These are phyloP conservation scores for Hanseniaspora gamundiae DNA, from an alignment of 1,139 yeast genomes.

Conservation along the genomic window DNA sequence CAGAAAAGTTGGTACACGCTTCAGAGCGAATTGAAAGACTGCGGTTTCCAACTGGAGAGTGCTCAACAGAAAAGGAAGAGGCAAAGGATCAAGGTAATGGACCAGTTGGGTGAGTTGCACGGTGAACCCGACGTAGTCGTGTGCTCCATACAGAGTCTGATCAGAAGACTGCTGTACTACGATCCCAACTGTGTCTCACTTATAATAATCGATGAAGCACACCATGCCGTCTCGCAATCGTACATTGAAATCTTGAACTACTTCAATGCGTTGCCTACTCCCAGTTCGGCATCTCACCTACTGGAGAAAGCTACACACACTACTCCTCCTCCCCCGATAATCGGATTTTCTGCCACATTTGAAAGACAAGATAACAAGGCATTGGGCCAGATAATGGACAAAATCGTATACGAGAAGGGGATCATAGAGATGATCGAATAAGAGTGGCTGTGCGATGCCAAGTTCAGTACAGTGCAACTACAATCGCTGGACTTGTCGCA, in stretches of 20 bases:
- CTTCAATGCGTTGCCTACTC: conserved; percentile 38
- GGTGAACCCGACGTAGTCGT: conserved; percentile 51
- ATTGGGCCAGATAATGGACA: conserved; percentile 51
- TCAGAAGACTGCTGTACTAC: conserved; percentile 43
- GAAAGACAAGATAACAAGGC: conserved; percentile 55
- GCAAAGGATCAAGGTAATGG: background rate
- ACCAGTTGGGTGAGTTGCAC: background rate
- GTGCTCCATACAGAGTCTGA: conserved; percentile 65
- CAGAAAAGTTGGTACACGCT: conserved; percentile 24
- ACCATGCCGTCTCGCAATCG: conserved; percentile 71
- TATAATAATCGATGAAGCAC: conserved; percentile 84
- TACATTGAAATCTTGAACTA: conserved; percentile 48
- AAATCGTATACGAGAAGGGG: conserved; percentile 60
- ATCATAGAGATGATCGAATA: conserved; percentile 56
- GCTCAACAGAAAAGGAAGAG: background rate
- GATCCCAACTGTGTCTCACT: conserved; percentile 51
- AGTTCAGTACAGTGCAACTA: conserved; percentile 43
- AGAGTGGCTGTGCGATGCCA: conserved; percentile 60
- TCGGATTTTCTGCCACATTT: conserved; percentile 85
- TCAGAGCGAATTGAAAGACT: background rate
- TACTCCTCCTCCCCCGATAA: too few relatives aligned
- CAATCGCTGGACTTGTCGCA: conserved; percentile 24
- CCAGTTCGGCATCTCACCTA: too few relatives aligned
- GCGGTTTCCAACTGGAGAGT: background rate
- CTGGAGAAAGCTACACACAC: too few relatives aligned